Conservation (phyloP, 1,284 basidiomycete species). For the Cerrena zonata region DNA sequence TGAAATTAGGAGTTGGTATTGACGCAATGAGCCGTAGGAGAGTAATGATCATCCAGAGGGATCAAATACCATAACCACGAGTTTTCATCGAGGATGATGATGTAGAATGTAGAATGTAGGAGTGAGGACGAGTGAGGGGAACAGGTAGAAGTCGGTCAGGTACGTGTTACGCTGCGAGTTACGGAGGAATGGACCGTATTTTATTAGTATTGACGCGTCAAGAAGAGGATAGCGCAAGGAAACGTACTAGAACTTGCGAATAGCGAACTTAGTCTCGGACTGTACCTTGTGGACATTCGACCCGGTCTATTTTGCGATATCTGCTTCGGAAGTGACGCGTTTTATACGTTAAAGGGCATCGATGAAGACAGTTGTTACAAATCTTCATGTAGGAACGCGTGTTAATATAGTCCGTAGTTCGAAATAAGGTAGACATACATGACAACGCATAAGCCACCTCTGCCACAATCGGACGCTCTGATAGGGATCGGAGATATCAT, state of each 20-base stretch:
- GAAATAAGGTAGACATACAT: constrained; percentile 53
- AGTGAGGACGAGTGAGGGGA: constrained; percentile 88
- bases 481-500: constrained; percentile 71
- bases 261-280: constrained; percentile 80
- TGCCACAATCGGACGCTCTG: constrained; percentile 60
- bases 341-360: constrained; percentile 93
- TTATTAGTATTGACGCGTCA: constrained; percentile 2
- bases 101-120: constrained; percentile 92
- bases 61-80: too few relatives aligned
- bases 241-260: constrained; percentile 87
- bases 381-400: constrained; percentile 42
- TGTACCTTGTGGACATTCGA: constrained; percentile 59
- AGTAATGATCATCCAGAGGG: too few relatives aligned
- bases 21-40: too few relatives aligned
- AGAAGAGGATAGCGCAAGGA: background rate
- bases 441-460: constrained; percentile 76
- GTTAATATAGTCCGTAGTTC: background rate
- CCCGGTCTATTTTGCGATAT: constrained; percentile 60
- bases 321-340: constrained; percentile 73
- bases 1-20: too few relatives aligned
- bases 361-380: constrained; percentile 79
- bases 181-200: background rate
- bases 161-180: constrained; percentile 83
- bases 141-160: constrained; percentile 87
- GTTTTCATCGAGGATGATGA: too few relatives aligned